Evolutionary conservation across 2,329 filamentous ascomycete species (phyloP), one percentile per base, ranked within the genome.

Genomic region (Eurotiales sp.): DNA sequence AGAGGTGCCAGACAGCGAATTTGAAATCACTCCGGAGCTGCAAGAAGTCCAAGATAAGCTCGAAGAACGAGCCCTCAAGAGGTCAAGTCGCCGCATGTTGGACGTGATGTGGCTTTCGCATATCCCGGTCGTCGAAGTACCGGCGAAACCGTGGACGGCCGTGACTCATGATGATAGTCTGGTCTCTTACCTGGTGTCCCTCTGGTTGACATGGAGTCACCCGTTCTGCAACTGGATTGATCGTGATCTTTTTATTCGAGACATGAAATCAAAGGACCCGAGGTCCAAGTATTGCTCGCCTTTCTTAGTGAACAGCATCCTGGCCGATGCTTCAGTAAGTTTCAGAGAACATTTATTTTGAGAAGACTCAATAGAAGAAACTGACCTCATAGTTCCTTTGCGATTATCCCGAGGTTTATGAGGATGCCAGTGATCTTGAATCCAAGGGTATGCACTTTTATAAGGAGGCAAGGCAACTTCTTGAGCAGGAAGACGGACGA

Each of bases 261-360:
- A 65, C 34, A 71, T 72, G 68, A 56, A 55, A 51, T 56, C 61
- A 14, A 61, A 61, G 4, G 53, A 64, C 15, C 15, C 61, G 10
- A 55, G 55, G 4, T 58, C 61, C 1, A 52, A 54, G 6, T 68
- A 61, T 46, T 70, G 67, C 46, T 70, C 67, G 8, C 63, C 67
- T 4, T 63, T 70, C 8, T 49, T 70, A 19, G 66, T 71, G 3
- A 68, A 69, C 48, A 59, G 59, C 1, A 64, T 71, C 7, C 53
- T 68, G 7, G 59, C 66, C 8, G 56, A 62, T 21, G 64, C 61
- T n/a, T 65, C 59, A 51, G 64, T 66, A 59, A 47, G 64, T 61
- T 10, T 8, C 19, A 23, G 15, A 12, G 25, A 11, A 8, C 2
- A 21, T 8, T 4, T 23, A 19, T 2, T 17, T 10, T 17, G 15